Conservation (phyloP, 116 monocot genomes). For the Iris pallida region DNA sequence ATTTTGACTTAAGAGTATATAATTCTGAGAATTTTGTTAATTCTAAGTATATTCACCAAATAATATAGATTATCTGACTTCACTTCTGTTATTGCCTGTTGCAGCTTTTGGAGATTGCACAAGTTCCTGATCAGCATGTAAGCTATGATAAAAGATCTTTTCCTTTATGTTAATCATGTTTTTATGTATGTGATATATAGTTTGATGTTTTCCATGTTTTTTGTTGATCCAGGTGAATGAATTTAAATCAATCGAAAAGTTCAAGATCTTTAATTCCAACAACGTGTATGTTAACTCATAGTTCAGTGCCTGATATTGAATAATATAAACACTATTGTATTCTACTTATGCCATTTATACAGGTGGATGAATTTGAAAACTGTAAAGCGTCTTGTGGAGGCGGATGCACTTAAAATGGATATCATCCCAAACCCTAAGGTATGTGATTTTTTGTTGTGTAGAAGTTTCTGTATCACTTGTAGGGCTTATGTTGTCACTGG, state of each 20-base stretch:
- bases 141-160: conserved; percentile 11
- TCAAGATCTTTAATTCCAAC: conserved; percentile 98
- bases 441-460: not conserved
- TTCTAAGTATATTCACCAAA: not conserved
- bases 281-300: conserved; percentile 57
- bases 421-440: conserved; percentile 99
- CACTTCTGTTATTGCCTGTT: conserved; percentile 8
- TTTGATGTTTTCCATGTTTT: not conserved
- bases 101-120: conserved; percentile 96
- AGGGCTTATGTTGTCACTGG: not conserved
- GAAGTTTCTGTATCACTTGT: not conserved
- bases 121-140: conserved; percentile 92
- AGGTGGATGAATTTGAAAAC: conserved; percentile 89
- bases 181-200: not conserved
- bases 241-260: conserved; percentile 96
- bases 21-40: not conserved
- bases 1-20: no score
- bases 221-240: conserved; percentile 65
- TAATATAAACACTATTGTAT: not conserved
- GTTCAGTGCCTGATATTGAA: not conserved
- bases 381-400: conserved; percentile 87
- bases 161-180: not conserved
- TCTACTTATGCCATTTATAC: conserved; percentile 9
- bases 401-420: conserved; percentile 98
- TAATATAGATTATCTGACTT: not conserved